phyloP scores from a whole-genome alignment of 257 asterid genomes.

The Jaltomata sinuosa region DNA sequence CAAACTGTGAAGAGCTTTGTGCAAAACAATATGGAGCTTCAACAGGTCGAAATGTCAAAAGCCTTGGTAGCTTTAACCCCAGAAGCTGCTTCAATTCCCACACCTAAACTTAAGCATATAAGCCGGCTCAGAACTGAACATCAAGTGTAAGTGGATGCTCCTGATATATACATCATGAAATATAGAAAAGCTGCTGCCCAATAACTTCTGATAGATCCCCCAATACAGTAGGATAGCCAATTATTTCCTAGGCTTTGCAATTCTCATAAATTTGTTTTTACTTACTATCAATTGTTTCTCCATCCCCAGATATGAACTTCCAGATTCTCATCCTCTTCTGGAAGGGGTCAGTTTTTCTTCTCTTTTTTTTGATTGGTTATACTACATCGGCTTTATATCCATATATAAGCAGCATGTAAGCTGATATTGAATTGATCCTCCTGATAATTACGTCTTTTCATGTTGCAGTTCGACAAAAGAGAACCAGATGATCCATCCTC shows the following conservation, averaged over 20 bases:
- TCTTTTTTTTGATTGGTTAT: not conserved
- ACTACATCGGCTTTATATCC: constrained; percentile 2
- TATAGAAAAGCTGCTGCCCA: not conserved
- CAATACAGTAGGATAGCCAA: not conserved
- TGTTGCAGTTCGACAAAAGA: constrained; percentile 71
- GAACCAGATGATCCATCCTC: constrained; percentile 91
- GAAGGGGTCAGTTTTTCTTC: constrained; percentile 51
- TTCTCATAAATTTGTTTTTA: not conserved
- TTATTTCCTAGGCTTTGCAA: not conserved
- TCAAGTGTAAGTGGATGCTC: constrained; percentile 66
- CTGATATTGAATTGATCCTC: not conserved
- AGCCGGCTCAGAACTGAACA: constrained; percentile 97
- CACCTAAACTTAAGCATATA: constrained; percentile 79
- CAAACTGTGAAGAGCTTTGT: constrained; percentile 66
- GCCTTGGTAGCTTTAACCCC: constrained; percentile 81
- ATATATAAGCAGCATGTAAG: not conserved
- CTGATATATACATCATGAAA: not conserved
- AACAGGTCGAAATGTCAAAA: constrained; percentile 67
- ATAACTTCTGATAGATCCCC: not conserved
- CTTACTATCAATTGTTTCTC: constrained; percentile 15
- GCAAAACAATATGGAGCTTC: constrained; percentile 50
- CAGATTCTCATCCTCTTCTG: constrained; percentile 84
- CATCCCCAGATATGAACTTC: constrained; percentile 80
- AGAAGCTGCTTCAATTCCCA: constrained; percentile 85
- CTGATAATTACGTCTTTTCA: constrained; percentile 13